These are phyloP conservation scores for Nicotiana obtusifolia DNA, from an alignment of 257 asterid genomes.

Conservation along the genomic window DNA sequence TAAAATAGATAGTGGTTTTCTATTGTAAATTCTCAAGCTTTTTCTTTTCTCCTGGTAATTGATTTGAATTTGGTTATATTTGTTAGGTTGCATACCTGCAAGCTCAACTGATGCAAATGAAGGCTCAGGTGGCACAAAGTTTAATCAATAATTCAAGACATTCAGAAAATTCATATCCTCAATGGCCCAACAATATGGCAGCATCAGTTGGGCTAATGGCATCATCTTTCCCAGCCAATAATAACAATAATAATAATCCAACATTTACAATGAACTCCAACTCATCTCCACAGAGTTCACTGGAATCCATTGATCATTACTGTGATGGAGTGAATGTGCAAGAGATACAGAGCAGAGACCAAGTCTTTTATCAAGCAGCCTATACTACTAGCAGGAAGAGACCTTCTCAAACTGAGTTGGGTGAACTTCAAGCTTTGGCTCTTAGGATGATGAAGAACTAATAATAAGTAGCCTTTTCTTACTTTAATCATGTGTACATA, in stretches of 20 bases:
- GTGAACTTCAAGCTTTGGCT: slow-evolving; percentile 86
- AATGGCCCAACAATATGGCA: slow-evolving; percentile 13
- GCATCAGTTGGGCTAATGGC: slow-evolving; percentile 23
- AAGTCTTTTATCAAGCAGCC: slow-evolving; percentile 13
- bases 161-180: slow-evolving; percentile 2
- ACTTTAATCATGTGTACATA: background rate
- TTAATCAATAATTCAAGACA: slow-evolving; percentile 39
- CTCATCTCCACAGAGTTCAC: slow-evolving; percentile 59
- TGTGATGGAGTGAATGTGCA: slow-evolving; percentile 20
- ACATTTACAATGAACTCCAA: slow-evolving; percentile 27
- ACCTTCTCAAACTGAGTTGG: slow-evolving; percentile 58
- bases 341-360: slow-evolving; percentile 39
- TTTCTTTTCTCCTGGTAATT: background rate
- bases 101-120: slow-evolving; percentile 74
- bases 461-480: background rate
- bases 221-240: slow-evolving; percentile 10
- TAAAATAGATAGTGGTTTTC: background rate
- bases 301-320: slow-evolving; percentile 43
- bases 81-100: slow-evolving; percentile 66
- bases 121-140: slow-evolving; percentile 56
- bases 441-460: slow-evolving; percentile 67
- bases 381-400: slow-evolving; percentile 30
- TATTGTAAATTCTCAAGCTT: background rate
- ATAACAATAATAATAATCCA: slow-evolving; percentile 4
- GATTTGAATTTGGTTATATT: background rate